A percentile compares a stretch with the other conserved stretches of the same genome.
phyloP scores from a whole-genome alignment of 176 grass and related monocot species.

The Melocanna baccifera region DNA sequence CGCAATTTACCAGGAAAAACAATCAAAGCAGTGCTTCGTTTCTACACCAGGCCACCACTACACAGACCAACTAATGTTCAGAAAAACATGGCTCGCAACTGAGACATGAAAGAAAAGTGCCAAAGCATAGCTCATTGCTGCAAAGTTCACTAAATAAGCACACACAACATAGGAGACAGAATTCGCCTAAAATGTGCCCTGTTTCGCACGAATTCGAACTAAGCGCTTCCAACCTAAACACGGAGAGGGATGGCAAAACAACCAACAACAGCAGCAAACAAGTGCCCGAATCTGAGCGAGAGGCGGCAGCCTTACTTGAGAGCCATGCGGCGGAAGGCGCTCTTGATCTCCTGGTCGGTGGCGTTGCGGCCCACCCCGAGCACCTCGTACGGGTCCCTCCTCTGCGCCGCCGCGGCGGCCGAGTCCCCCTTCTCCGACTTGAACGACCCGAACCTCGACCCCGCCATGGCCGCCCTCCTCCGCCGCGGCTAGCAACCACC shows the following conservation, averaged over 20 bases:
- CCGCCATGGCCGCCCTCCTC: slow-evolving; percentile 48
- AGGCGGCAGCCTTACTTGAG: slow-evolving; percentile 66
- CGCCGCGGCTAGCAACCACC: not conserved
- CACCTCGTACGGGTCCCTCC: slow-evolving; percentile 91
- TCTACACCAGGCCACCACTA: not conserved
- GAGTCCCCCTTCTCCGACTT: slow-evolving; percentile 75
- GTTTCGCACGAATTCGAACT: not conserved
- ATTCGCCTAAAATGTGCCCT: not conserved
- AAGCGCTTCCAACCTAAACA: not conserved
- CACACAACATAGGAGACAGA: not conserved
- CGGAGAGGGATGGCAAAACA: not conserved
- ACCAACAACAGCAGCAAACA: not conserved
- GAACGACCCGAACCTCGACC: slow-evolving; percentile 65
- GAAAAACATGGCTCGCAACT: not conserved
- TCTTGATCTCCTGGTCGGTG: slow-evolving; percentile 96
- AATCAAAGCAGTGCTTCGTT: not conserved
- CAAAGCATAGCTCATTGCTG: not conserved
- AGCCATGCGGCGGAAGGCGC: slow-evolving; percentile 90
- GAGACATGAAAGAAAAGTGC: not conserved
- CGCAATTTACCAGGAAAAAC: not conserved
- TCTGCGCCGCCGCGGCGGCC: slow-evolving; percentile 46
- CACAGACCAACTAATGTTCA: not conserved
- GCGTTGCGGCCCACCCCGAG: slow-evolving; percentile 76
- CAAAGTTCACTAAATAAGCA: not conserved
- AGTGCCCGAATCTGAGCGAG: slow-evolving; percentile 13